A percentile compares a stretch with the other conserved stretches of the same genome.
Conservation (phyloP, 2,329 filamentous ascomycete species). For the Apiospora sp. region DNA sequence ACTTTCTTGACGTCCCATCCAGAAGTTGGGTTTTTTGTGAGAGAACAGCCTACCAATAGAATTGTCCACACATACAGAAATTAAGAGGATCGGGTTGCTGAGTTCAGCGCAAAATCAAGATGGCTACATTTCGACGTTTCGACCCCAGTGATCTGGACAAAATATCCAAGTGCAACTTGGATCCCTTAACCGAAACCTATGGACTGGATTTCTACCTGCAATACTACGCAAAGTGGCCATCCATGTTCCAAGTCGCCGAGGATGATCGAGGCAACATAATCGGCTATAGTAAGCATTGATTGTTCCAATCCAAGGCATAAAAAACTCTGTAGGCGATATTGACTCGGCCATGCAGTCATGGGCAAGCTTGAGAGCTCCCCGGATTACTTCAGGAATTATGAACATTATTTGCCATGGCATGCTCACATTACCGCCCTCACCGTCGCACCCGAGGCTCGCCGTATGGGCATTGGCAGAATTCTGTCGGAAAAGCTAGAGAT, state of each 20-base stretch:
- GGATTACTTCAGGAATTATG: constrained; percentile 74
- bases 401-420: constrained; percentile 98
- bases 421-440: constrained; percentile 97
- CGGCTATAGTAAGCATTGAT: constrained; percentile 77
- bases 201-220: constrained; percentile 94
- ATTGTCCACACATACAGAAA: background rate
- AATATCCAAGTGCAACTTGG: constrained; percentile 94
- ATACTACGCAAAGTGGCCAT: constrained; percentile 95
- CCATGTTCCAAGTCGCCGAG: constrained; percentile 91
- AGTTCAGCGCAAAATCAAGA: constrained; percentile 44
- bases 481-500: constrained; percentile 83
- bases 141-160: constrained; percentile 83
- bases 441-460: constrained; percentile 84
- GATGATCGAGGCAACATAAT: constrained; percentile 87
- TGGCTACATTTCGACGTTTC: constrained; percentile 89
- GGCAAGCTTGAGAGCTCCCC: constrained; percentile 94
- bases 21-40: background rate
- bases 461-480: constrained; percentile 85
- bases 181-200: constrained; percentile 97
- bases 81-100: background rate
- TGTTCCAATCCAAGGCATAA: constrained; percentile 2
- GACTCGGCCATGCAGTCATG: constrained; percentile 72
- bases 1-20: constrained; percentile 9
- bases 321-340: constrained; percentile 6
- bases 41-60: background rate